Evolutionary conservation across 345 rosid genomes (phyloP), one percentile per base, ranked within the genome.

Genomic region (Gossypium turneri): DNA sequence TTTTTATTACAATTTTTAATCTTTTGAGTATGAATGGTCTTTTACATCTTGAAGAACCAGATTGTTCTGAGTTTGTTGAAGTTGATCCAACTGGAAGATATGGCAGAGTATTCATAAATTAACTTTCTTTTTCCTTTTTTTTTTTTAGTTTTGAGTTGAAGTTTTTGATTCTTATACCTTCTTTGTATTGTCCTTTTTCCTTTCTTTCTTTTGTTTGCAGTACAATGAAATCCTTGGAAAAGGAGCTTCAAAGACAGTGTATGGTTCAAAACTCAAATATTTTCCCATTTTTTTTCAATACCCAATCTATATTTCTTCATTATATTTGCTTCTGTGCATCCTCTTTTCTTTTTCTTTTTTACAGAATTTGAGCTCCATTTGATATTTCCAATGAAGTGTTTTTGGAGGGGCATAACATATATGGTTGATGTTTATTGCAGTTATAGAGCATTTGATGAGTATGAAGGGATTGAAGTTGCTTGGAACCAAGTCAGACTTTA

Each of bases 231-330:
- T 95, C 76, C 90, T 95, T 45, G 99, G 99, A 53, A 93, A 88
- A 85, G 99, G 99, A 78, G 94, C 99, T 89, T 93, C 98, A 65
- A 95, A 95, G 88, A 95, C 81, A 15, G 99, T 95, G 99, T 95
- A 90, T 76, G 89, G 56, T 77, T 85, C 82, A 25, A 43, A 44
- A 20, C 51, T 82, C 68, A 24, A 43, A 19, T 76, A 51, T 76
- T 50, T 53, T n/a, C 60, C 16, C 68, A 4, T 41, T 72, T 56
- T 68, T 1, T 43, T 60, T 58, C 19, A 45, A 69, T 60, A 81
- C 70, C 81, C 79, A 77, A 78, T 66, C 76, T 70, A 70, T 75
- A 56, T 79, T 73, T 71, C 62, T 68, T 10, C 45, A 11, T 4
- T 44, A 25, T 48, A 75, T 67, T 7, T 27, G 41, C 67, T 44